Base-by-base conservation (phyloP, 2,329 filamentous ascomycete genomes). In the Fusarium sp. region DNA sequence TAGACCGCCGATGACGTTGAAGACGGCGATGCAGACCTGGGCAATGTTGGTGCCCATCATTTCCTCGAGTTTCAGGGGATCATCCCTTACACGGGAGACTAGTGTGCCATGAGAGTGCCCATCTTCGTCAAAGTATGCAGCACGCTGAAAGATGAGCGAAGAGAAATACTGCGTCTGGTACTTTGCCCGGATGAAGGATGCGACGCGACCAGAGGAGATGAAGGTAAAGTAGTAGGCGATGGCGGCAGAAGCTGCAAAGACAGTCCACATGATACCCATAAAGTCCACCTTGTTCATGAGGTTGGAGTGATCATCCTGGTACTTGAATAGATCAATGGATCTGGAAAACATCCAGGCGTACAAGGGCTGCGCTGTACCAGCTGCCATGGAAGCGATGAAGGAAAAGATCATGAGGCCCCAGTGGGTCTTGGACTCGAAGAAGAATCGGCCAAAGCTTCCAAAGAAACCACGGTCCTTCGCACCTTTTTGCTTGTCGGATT, bases 1-100 rank as follows among this genome's bases (percentile, higher is more conserved):
- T 13, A 94, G 82, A 10, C 89, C 90, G 0, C 92, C 93, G 10
- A 90, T 77, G 4, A 95, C 82, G 59, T 89, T 92, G 79, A 94
- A 92, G 27, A 92, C 78, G 9, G 92, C 90, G 20, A 92, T 89
- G 68, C 86, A 86, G 3, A 90, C 87, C 72, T 93, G 86, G 2
- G 90, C 87, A 86, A 92, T 89, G 77, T 92, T 92, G 52, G 88
- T 83, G 6, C 90, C 89, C 76, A 92, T 87, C 8, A 93, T 84
- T 79, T 92, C 89, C 79, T 92, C 89, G 5, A 92, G 82, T 61
- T 90, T 87, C 72, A 87, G 87, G 1, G 90, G 88, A 62, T 92
- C 90, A 16, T 87, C 82, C 3, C 87, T 86, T 2, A 91, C 80
- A 2, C 87, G 85, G 0, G 89, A 87, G 0, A 89, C 89, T 66